A percentile compares a stretch with the other conserved stretches of the same genome.
Conservation (phyloP, 306 rosid species). For the Cucumis hystrix region DNA sequence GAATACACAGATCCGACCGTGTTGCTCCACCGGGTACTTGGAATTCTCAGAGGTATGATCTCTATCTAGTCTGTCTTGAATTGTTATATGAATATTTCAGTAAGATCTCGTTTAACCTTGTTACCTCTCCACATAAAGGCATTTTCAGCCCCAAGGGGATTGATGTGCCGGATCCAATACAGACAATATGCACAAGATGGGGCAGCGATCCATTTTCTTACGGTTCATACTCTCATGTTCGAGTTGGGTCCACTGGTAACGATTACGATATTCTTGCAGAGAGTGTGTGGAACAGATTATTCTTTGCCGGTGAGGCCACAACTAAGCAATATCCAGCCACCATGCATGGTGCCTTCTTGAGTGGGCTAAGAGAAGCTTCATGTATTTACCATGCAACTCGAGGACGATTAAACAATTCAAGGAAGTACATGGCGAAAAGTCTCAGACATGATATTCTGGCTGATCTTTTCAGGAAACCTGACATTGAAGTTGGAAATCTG, state of each 20-base stretch:
- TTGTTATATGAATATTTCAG: neutral
- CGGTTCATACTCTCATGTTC: slow-evolving; percentile 90
- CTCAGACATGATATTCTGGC: slow-evolving; percentile 31
- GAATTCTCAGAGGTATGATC: slow-evolving; percentile 56
- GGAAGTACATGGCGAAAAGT: slow-evolving; percentile 31
- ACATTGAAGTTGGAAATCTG: slow-evolving; percentile 46
- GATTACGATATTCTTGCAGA: slow-evolving; percentile 88
- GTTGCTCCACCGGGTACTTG: slow-evolving; percentile 57
- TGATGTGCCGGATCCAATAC: slow-evolving; percentile 64
- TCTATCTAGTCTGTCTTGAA: neutral
- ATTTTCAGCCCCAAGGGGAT: slow-evolving; percentile 62
- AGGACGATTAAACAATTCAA: slow-evolving; percentile 22
- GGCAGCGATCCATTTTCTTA: slow-evolving; percentile 79
- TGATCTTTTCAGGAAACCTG: slow-evolving; percentile 62
- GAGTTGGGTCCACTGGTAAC: slow-evolving; percentile 63
- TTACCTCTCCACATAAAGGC: slow-evolving; percentile 32
- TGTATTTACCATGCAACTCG: slow-evolving; percentile 35
- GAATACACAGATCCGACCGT: slow-evolving; percentile 58
- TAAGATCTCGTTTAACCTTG: neutral
- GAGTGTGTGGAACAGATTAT: slow-evolving; percentile 59
- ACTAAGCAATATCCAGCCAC: slow-evolving; percentile 88
- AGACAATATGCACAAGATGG: slow-evolving; percentile 87
- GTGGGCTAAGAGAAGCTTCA: slow-evolving; percentile 94
- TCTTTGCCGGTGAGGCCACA: slow-evolving; percentile 97
- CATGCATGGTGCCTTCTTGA: slow-evolving; percentile 90